These are phyloP conservation scores for Haplosporangium gracile DNA, from an alignment of 192 early-diverging fungal species.

Conservation along the genomic window DNA sequence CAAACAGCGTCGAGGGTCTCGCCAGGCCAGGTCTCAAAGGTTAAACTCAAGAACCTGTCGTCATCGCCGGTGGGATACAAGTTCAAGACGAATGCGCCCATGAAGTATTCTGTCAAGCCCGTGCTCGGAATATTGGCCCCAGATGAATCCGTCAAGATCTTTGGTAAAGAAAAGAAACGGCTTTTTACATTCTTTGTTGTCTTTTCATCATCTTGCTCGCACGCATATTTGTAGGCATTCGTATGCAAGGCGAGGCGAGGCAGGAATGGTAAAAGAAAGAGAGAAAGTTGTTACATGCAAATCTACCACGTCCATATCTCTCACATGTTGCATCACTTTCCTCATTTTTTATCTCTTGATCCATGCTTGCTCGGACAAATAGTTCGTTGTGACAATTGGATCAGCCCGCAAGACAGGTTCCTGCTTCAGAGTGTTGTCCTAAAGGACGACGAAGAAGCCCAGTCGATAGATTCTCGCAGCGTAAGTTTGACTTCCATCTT, in stretches of 20 bases:
- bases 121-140: conserved; percentile 54
- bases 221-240: neutral
- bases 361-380: neutral
- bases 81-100: conserved; percentile 62
- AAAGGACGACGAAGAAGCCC: conserved; percentile 30
- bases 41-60: conserved; percentile 33
- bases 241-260: neutral
- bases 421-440: conserved; percentile 52
- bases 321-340: neutral
- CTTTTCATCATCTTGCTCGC: neutral
- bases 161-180: conserved; percentile 42
- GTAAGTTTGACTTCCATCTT: neutral
- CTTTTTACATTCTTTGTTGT: neutral
- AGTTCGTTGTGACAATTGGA: conserved; percentile 57
- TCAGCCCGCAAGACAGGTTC: conserved; percentile 58
- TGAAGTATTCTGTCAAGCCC: conserved; percentile 60
- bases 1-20: conserved; percentile 22
- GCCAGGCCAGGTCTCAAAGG: conserved; percentile 40
- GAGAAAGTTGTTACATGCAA: neutral
- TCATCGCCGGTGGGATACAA: conserved; percentile 40
- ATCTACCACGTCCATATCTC: neutral
- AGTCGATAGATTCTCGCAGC: conserved; percentile 9
- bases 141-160: conserved; percentile 48
- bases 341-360: neutral
- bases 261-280: too few species aligned